Conservation (phyloP, 257 asterid species). For the Voacanga thouarsii region DNA sequence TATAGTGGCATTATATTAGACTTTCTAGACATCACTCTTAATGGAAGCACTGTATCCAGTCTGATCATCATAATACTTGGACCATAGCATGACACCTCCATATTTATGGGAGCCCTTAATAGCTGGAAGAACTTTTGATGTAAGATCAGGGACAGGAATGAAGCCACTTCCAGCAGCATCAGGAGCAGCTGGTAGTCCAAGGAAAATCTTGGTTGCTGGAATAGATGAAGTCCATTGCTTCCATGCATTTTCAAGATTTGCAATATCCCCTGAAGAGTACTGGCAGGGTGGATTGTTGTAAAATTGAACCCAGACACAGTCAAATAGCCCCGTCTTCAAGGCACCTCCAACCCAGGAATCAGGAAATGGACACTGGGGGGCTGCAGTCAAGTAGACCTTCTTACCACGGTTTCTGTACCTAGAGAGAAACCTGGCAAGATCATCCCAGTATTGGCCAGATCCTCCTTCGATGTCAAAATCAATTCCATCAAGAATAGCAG, state of each 20-base stretch:
- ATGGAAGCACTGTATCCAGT: conserved; percentile 55
- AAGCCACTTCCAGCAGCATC: conserved; percentile 61
- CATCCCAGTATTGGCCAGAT: conserved; percentile 45
- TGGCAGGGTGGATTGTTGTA: conserved; percentile 61
- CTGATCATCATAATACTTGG: conserved; percentile 51
- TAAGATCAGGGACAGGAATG: conserved; percentile 42
- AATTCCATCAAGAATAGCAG: conserved; percentile 49
- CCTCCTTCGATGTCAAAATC: conserved; percentile 63
- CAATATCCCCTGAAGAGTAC: conserved; percentile 25
- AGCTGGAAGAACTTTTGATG: conserved; percentile 45
- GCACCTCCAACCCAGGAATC: conserved; percentile 54
- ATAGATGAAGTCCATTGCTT: conserved; percentile 44
- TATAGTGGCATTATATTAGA: no score
- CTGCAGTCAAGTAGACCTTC: conserved; percentile 40
- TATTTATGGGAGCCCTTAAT: conserved; percentile 49
- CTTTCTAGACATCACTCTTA: no score
- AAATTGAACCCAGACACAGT: conserved; percentile 62
- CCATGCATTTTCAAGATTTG: conserved; percentile 39
- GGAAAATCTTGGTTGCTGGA: conserved; percentile 42
- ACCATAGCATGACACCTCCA: conserved; percentile 71
- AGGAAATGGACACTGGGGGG: conserved; percentile 68
- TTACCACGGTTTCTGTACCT: conserved; percentile 34
- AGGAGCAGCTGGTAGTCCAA: conserved; percentile 60
- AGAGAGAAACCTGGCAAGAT: conserved; percentile 39
- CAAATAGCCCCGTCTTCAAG: conserved; percentile 50